Base-by-base conservation (phyloP, 2,329 filamentous ascomycete genomes). In the Neofusicoccum umdonicola region DNA sequence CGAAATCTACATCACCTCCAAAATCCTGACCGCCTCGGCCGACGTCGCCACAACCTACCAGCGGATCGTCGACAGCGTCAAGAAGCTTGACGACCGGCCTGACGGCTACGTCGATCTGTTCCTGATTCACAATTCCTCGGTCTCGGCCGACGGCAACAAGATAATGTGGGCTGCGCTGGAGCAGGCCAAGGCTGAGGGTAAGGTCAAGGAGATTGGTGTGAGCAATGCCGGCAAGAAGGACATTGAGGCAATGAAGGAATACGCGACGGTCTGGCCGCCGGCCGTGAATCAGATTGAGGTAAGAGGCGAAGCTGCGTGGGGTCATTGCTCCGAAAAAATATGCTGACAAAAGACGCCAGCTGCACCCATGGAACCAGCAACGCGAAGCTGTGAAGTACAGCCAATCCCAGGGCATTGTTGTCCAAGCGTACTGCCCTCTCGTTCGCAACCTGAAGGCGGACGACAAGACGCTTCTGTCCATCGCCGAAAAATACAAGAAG, bases 261-360 rank as follows among this genome's bases (percentile, higher is more conserved):
- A 86, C 73, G 88, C 88, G n/a, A 84, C 82, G 52, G 77, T 85
- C 2, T 90, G 85, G 84, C 89, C 89, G 56, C 90, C 89, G n/a
- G 84, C 86, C 50, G 87, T 90, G 6, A 91, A 91, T 72, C 90
- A 92, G 74, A 86, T 91, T 67, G 88, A 90, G 83, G 88, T 89
- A 73, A 73, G 61, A 6, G 27, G 17, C 13, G 31, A 11, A 2
- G 12, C 15, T 6, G n/a, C n/a, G 2, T 12, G 7, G 13, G 5
- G 4, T 1, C 35, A 35, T 11, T 39, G 34, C 3, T 8, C 11
- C 19, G 15, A 4, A 11, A 4, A 11, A 13, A 45, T 4, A 45
- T 65, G 8, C 44, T 50, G 17, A 62, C 11, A 6, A 31, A 7
- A 12, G 3, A 41, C 17, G 64, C 52, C 64, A 90, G 87, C 83